Base-by-base conservation (phyloP, 78 protist genomes). In the Tieghemostelium lacteum region DNA sequence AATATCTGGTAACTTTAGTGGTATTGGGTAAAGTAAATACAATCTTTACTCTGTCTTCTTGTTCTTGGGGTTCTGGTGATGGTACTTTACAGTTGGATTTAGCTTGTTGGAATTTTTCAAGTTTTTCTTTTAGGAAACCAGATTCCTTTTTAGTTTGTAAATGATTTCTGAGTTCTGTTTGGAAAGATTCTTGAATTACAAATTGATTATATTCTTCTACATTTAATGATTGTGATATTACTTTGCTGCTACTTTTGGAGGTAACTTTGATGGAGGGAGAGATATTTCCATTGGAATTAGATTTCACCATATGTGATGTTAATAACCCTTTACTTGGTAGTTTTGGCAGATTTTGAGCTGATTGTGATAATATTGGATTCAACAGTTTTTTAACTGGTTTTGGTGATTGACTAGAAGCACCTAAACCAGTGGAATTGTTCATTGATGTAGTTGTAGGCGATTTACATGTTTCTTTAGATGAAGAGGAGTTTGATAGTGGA, bases 81-180 rank as follows among this genome's bases (percentile, higher is more conserved):
- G 76, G 76, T 20, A 49, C 26, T 50, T 34, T 26, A 22, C 22
- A 36, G 26, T 73, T 50, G 17, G 20, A 28, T 73, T 55, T 73
- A 24, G n/a, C 39, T 40, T 22, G 8, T 67, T 67, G 58, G 26
- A 37, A 73, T 55, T 42, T 64, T 45, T 75, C 73, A 22, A 49
- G 40, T 45, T 34, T 64, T 28, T 33, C 31, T 42, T n/a, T 19
- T 19, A 10, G 0, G 8, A 26, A 19, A 29, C 24, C 61, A 40
- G 36, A 64, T 33, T 76, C 74, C 36, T 64, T 24, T 69, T 69
- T 83, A 20, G 7, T 31, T 83, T 83, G 20, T 45, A 83, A 42
- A 66, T 39, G 73, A 28, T 52, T 37, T 29, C 58, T 83, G 39
- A 83, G 65, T 69, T 83, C 91, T 19, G 29, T 20, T 69, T 83